These are phyloP conservation scores for Orychophragmus violaceus DNA, from an alignment of 345 rosid species.

Conservation along the genomic window DNA sequence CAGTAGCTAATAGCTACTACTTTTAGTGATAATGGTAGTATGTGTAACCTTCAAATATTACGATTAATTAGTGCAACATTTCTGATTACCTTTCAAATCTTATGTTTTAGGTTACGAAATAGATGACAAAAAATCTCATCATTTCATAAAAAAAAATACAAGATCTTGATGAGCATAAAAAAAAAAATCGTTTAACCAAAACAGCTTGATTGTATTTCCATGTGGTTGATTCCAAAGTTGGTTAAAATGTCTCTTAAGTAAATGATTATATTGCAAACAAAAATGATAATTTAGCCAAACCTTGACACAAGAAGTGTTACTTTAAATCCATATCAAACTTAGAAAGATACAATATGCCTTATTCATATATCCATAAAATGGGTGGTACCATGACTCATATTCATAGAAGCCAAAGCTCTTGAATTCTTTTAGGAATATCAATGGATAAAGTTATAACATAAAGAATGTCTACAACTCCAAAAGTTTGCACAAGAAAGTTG, in stretches of 20 bases:
- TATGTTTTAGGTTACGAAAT: too few relatives aligned
- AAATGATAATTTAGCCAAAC: neutral
- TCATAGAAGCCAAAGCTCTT: neutral
- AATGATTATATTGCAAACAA: neutral
- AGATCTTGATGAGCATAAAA: neutral
- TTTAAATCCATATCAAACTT: neutral
- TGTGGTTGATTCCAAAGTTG: neutral
- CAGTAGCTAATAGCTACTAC: neutral
- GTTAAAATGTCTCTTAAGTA: neutral
- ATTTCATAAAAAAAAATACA: neutral
- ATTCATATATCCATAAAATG: neutral
- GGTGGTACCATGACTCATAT: neutral
- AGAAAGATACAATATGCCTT: neutral
- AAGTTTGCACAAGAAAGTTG: neutral
- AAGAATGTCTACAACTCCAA: constrained; percentile 9
- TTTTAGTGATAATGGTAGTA: neutral
- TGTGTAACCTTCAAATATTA: constrained; percentile 9
- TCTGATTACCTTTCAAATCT: too few relatives aligned
- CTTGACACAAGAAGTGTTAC: neutral
- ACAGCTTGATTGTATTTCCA: neutral
- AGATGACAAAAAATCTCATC: neutral
- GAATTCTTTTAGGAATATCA: neutral
- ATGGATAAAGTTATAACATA: neutral
- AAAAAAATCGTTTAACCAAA: neutral
- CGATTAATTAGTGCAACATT: neutral